Conservation (phyloP, 129 eudicot species). For the Chrysanthemum seticuspe region DNA sequence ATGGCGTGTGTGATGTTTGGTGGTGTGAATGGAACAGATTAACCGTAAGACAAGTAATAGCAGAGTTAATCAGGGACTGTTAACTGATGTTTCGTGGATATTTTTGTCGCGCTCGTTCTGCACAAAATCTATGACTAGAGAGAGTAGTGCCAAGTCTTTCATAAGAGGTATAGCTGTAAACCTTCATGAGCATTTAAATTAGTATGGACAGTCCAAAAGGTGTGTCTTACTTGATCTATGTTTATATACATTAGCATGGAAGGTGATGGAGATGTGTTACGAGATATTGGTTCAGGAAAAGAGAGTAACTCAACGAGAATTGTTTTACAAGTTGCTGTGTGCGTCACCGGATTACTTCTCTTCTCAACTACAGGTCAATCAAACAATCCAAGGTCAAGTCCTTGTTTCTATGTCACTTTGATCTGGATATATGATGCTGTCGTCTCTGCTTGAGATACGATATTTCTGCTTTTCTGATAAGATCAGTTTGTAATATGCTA, state of each 20-base stretch:
- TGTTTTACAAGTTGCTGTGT: constrained; percentile 84
- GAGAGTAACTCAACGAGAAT: constrained; percentile 92
- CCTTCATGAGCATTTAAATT: constrained; percentile 1
- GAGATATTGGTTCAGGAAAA: constrained; percentile 68
- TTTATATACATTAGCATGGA: constrained; percentile 62
- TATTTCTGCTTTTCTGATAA: constrained; percentile 17
- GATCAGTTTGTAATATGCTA: constrained; percentile 10
- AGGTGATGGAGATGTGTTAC: constrained; percentile 95
- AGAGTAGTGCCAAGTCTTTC: constrained; percentile 74
- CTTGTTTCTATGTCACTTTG: constrained; percentile 7
- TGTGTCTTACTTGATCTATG: neutral
- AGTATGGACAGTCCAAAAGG: neutral
- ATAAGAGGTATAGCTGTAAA: constrained; percentile 54
- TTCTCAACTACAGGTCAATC: constrained; percentile 84
- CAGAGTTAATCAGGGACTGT: constrained; percentile 63
- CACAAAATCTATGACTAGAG: constrained; percentile 66
- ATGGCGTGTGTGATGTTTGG: neutral
- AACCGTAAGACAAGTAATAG: constrained; percentile 64
- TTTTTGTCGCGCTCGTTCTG: constrained; percentile 71
- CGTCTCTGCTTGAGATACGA: neutral
- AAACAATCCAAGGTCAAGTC: constrained; percentile 76
- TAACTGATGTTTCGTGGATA: constrained; percentile 66
- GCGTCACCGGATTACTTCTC: constrained; percentile 80
- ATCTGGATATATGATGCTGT: neutral
- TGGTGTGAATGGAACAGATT: constrained; percentile 46